Evolutionary conservation across 805 yeast genomes (phyloP).

Genomic region (Ogataea ganodermae): DNA sequence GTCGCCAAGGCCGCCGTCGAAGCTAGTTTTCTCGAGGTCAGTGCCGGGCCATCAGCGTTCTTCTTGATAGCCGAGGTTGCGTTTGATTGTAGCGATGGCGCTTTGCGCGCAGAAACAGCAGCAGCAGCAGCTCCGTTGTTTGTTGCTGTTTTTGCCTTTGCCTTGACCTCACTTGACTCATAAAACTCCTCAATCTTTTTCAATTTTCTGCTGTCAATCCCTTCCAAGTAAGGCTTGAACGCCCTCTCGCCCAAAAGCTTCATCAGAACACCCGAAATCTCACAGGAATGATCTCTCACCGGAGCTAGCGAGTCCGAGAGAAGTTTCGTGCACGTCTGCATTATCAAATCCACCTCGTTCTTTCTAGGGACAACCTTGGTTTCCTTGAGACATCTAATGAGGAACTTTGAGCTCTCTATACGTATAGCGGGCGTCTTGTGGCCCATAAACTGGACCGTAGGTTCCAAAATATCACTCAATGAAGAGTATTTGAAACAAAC

Average conservation of each 20-base stretch:
- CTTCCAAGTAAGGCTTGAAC: slow-evolving; percentile 57
- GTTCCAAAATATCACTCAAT: slow-evolving; percentile 58
- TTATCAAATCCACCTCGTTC: slow-evolving; percentile 57
- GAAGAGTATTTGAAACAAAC: slow-evolving; percentile 56
- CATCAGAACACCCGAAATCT: slow-evolving; percentile 77
- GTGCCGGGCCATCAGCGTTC: slow-evolving; percentile 10
- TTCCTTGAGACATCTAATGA: slow-evolving; percentile 61
- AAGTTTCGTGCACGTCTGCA: slow-evolving; percentile 59
- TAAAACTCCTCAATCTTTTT: slow-evolving; percentile 63
- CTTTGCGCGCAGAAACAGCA: slow-evolving; percentile 1
- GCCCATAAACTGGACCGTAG: slow-evolving; percentile 56
- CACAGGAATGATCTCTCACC: slow-evolving; percentile 75
- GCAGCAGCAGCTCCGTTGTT: not conserved
- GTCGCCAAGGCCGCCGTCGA: slow-evolving; percentile 13
- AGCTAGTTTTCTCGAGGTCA: slow-evolving; percentile 18
- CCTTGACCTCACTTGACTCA: slow-evolving; percentile 57
- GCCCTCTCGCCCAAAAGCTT: slow-evolving; percentile 79
- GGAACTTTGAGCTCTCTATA: slow-evolving; percentile 64
- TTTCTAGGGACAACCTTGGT: slow-evolving; percentile 51
- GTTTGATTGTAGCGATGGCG: slow-evolving; percentile 3
- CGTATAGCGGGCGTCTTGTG: slow-evolving; percentile 85
- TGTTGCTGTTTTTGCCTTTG: slow-evolving; percentile 30
- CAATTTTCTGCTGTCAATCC: slow-evolving; percentile 69
- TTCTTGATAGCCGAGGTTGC: slow-evolving; percentile 8
- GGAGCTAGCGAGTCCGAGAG: slow-evolving; percentile 83